A percentile compares a stretch with the other conserved stretches of the same genome.
Evolutionary conservation across 768 basidiomycete genomes (phyloP).

Genomic region (Hysterangium stoloniferum): DNA sequence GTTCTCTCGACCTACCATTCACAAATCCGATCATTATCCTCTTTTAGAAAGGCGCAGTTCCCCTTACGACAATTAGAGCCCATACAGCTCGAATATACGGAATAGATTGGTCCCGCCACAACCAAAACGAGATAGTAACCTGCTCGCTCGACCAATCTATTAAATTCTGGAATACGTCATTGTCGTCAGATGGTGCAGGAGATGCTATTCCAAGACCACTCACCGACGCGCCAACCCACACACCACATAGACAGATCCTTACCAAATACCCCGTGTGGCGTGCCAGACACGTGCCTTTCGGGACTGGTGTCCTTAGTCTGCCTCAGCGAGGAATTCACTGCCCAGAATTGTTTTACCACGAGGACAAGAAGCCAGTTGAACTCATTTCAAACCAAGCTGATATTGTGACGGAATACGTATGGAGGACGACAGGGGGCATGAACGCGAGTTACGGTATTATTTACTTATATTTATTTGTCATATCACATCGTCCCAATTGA

Average conservation of each 20-base stretch:
- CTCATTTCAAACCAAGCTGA: constrained; percentile 57
- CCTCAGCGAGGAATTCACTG: constrained; percentile 69
- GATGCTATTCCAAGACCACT: constrained; percentile 19
- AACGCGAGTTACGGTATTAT: constrained; percentile 31
- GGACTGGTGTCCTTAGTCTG: constrained; percentile 76
- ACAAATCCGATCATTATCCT: neutral
- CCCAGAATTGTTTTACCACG: constrained; percentile 20
- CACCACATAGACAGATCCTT: constrained; percentile 31
- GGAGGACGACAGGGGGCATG: constrained; percentile 61
- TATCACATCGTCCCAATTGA: neutral
- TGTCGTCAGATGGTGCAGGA: constrained; percentile 15
- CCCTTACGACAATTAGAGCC: constrained; percentile 64
- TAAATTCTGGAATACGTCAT: constrained; percentile 65
- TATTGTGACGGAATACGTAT: constrained; percentile 97
- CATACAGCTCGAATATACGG: constrained; percentile 95
- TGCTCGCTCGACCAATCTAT: constrained; percentile 93
- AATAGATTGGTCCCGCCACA: constrained; percentile 86
- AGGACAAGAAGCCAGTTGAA: constrained; percentile 15
- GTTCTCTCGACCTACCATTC: neutral
- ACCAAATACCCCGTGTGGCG: constrained; percentile 93
- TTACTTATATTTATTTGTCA: constrained; percentile 7
- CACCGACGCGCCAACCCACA: constrained; percentile 3
- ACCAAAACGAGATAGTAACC: constrained; percentile 76
- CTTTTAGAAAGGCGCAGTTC: constrained; percentile 78
- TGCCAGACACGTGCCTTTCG: constrained; percentile 88